Evolutionary conservation across 768 basidiomycete genomes (phyloP), one percentile per base, ranked within the genome.

Genomic region (Podaxis sp.): DNA sequence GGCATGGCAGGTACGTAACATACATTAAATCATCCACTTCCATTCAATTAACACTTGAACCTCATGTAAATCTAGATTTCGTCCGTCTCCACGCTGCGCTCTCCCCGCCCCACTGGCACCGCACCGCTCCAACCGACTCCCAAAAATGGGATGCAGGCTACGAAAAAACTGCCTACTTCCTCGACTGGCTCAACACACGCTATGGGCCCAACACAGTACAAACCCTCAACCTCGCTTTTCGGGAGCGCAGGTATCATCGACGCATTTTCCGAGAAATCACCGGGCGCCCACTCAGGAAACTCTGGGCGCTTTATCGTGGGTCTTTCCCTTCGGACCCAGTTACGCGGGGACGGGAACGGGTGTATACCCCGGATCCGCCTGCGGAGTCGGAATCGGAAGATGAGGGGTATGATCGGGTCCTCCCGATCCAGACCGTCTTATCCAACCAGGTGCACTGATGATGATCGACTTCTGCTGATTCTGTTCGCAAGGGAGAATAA

Each of bases 71-170:
- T 33, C 33, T 69, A 88, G 91, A 93, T 71, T 93, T 82, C 72
- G 88, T 93, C 37, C 85, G 91, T 59, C 74, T 90, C 36, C 79
- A 79, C 43, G 82, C 84, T 7, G 79, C 79, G 1, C 77, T 85
- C 27, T 76, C 71, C 0, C 89, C 91, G 1, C 90, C 89, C 6
- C 91, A 93, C 67, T 93, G 91, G 91, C 77, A 73, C 52, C 77
- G 76, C 12, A 47, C 59, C n/a, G 52, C 27, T 33, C 70, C 71
- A 2, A 75, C 72, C 64, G 79, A 76, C 5, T 79, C 41, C 19
- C 9, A 79, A 47, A 73, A 70, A 33, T 93, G 91, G 91, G 90
- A 93, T 64, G 85, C 80, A 19, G 91, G 91, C 13, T 93, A 93
- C 71, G 83, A 85, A 43, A 80, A 77, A 27, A 93, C 91, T 1